Conservation (phyloP, 331 rosid genomes). For the Telfairia occidentalis region DNA sequence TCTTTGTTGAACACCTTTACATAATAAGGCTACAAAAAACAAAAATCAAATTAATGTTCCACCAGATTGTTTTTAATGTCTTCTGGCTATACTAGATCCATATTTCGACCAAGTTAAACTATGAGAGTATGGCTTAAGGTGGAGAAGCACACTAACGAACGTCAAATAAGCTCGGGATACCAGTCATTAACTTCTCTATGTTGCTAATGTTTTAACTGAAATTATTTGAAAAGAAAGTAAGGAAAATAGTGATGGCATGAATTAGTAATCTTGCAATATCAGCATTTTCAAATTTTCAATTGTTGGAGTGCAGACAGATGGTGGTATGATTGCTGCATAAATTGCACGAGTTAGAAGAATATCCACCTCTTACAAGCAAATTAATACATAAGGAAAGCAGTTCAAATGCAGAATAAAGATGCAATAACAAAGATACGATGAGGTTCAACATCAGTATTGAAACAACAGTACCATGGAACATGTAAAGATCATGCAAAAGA, state of each 20-base stretch:
- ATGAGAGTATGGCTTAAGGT: neutral
- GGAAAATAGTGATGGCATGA: neutral
- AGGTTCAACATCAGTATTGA: neutral
- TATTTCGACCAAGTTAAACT: neutral
- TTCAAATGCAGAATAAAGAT: neutral
- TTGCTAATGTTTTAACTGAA: neutral
- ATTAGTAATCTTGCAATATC: neutral
- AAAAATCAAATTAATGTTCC: neutral
- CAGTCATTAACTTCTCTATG: neutral
- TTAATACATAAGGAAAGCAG: slow-evolving; percentile 1
- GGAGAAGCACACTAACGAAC: neutral
- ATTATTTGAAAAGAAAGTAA: neutral
- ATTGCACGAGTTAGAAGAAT: neutral
- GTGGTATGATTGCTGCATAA: neutral
- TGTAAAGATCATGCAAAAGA: neutral
- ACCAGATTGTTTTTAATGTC: neutral
- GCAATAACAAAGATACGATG: neutral
- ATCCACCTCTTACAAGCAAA: neutral
- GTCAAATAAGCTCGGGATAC: neutral
- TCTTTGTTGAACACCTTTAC: neutral
- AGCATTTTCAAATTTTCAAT: neutral
- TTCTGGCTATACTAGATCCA: neutral
- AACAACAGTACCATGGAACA: neutral
- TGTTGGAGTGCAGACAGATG: neutral
- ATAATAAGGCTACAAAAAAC: neutral